Conservation (phyloP, 2,329 filamentous ascomycete genomes). For the Hypomyces perniciosus region DNA sequence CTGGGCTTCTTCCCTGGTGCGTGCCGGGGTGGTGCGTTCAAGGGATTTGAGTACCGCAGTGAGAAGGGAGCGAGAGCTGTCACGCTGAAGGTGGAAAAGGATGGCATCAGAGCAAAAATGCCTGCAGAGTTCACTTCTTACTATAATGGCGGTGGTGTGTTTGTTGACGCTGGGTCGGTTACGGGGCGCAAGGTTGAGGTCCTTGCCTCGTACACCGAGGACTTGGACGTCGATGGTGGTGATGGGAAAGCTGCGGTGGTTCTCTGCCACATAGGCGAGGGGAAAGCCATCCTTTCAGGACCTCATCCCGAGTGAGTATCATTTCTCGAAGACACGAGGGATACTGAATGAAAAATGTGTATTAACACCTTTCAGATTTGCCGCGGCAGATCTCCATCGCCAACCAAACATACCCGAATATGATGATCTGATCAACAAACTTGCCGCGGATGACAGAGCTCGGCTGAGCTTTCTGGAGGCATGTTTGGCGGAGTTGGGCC, state of each 20-base stretch:
- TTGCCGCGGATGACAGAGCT: slow-evolving; percentile 63
- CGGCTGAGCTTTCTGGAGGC: slow-evolving; percentile 72
- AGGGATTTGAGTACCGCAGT: slow-evolving; percentile 84
- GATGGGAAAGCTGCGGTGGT: slow-evolving; percentile 71
- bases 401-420: slow-evolving; percentile 65
- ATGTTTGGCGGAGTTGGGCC: slow-evolving; percentile 71
- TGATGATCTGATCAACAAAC: slow-evolving; percentile 57
- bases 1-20: slow-evolving; percentile 81
- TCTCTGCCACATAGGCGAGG: slow-evolving; percentile 75
- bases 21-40: slow-evolving; percentile 81
- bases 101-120: slow-evolving; percentile 49
- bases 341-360: not conserved
- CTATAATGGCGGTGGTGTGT: slow-evolving; percentile 92
- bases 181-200: slow-evolving; percentile 65
- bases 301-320: slow-evolving; percentile 76
- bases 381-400: slow-evolving; percentile 67
- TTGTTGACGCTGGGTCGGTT: slow-evolving; percentile 68
- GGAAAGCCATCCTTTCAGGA: slow-evolving; percentile 72
- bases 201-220: slow-evolving; percentile 71
- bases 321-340: not conserved
- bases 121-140: slow-evolving; percentile 67
- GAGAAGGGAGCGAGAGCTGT: slow-evolving; percentile 76
- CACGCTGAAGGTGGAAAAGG: slow-evolving; percentile 57
- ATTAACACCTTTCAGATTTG: slow-evolving; percentile 53
- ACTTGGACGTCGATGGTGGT: slow-evolving; percentile 70